Evolutionary conservation across 78 protist species (phyloP), one percentile per base, ranked within the genome.

Genomic region (Polysphondylium violaceum): DNA sequence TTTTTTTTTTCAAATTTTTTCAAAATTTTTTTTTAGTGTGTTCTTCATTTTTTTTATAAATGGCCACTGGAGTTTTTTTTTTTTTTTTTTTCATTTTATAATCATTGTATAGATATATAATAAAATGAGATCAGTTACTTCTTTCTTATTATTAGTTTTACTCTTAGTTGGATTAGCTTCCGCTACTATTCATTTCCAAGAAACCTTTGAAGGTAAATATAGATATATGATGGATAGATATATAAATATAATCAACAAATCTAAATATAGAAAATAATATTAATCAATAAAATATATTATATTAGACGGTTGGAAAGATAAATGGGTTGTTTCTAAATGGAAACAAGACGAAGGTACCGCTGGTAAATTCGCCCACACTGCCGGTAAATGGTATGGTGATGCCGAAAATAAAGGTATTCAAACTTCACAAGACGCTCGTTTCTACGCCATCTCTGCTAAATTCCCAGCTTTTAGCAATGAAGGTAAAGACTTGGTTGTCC

Each of bases 401-500:
- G 93, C 94, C 67, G 75, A 19, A 12, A 87, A 86, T 36, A 93
- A 95, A 94, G 99, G 97, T 58, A 53, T 97, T 61, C 91, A 97
- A 78, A 96, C 98, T 23, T 35, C 85, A 16, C 88, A 94, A 81
- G 98, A 97, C 68, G 98, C 97, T 27, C 56, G 92, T 47, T 95
- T 95, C 95, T 97, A 97, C 87, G 95, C 79, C 56, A 59, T 86
- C 78, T 90, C 98, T 16, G 94, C 96, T 44, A 53, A 76, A 76
- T 63, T 93, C 90, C 86, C 77, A 68, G 43, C 65, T 7, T 95
- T 95, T 79, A 27, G 79, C 41, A 97, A 96, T 93, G 43, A 96
- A 72, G 98, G 83, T 76, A 96, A 96, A 83, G 92, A 75, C 55
- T 90, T 96, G 23, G 95, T 96, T 38, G 36, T 95, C 31, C 96